These are phyloP conservation scores for Emergomyces africanus DNA, from an alignment of 2,329 filamentous ascomycete genomes.

Conservation along the genomic window DNA sequence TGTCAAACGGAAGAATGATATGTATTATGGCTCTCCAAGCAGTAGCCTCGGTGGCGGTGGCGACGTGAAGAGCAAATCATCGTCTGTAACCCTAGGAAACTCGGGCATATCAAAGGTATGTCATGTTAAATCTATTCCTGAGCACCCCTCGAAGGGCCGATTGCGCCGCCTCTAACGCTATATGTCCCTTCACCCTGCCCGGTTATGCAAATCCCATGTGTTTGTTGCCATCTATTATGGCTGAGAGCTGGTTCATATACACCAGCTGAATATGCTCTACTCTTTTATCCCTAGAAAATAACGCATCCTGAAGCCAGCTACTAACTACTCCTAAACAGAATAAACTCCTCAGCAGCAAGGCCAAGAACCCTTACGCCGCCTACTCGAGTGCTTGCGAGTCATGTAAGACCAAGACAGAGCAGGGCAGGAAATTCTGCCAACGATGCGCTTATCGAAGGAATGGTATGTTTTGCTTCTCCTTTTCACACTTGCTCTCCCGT, in stretches of 20 bases:
- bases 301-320: not conserved
- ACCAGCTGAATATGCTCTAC: too few relatives aligned
- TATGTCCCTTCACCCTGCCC: not conserved
- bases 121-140: not conserved
- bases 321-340: conserved; percentile 31
- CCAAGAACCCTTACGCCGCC: conserved; percentile 53
- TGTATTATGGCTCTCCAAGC: conserved; percentile 50
- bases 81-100: conserved; percentile 43
- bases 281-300: too few relatives aligned
- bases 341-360: conserved; percentile 51
- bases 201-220: not conserved
- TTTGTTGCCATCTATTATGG: not conserved
- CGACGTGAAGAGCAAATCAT: conserved; percentile 27
- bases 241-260: not conserved
- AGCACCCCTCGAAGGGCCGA: too few relatives aligned
- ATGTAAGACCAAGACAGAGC: conserved; percentile 52
- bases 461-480: conserved; percentile 29
- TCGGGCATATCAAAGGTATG: conserved; percentile 48
- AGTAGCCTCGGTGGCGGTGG: conserved; percentile 22
- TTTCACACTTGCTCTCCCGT: not conserved
- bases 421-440: conserved; percentile 49
- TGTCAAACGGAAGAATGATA: conserved; percentile 55
- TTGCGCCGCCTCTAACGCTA: not conserved
- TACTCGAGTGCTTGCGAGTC: conserved; percentile 49
- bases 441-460: conserved; percentile 51